phyloP scores from a whole-genome alignment of 805 yeast genomes.

The Metschnikowia anglica region DNA sequence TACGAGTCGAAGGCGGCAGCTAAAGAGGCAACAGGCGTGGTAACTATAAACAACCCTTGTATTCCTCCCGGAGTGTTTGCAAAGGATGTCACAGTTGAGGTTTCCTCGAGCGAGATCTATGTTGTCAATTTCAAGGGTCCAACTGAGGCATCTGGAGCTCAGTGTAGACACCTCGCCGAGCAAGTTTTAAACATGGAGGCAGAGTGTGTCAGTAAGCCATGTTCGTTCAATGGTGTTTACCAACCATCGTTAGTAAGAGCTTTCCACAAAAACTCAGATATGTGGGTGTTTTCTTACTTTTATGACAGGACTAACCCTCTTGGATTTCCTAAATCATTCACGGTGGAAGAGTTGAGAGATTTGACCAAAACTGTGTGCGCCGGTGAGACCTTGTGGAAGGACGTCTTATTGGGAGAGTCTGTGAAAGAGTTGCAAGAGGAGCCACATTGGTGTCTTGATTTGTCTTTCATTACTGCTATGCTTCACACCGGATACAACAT shows the following conservation, averaged over 20 bases:
- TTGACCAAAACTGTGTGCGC: slow-evolving; percentile 82
- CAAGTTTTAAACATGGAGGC: slow-evolving; percentile 77
- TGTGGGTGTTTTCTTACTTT: slow-evolving; percentile 90
- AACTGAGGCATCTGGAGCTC: slow-evolving; percentile 61
- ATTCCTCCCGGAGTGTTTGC: slow-evolving; percentile 73
- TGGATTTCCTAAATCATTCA: slow-evolving; percentile 91
- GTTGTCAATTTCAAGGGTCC: slow-evolving; percentile 68
- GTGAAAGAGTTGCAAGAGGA: slow-evolving; percentile 65
- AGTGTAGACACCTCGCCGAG: slow-evolving; percentile 86
- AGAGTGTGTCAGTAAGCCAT: slow-evolving; percentile 72
- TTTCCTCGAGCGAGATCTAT: slow-evolving; percentile 45
- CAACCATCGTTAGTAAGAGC: slow-evolving; percentile 87
- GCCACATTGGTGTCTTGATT: slow-evolving; percentile 93
- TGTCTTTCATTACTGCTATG: slow-evolving; percentile 85
- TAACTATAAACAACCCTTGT: slow-evolving; percentile 74
- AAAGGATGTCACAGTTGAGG: slow-evolving; percentile 58
- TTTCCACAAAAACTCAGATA: slow-evolving; percentile 69
- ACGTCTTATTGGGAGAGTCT: slow-evolving; percentile 63
- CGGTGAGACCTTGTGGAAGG: slow-evolving; percentile 78
- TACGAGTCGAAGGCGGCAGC: slow-evolving; percentile 30
- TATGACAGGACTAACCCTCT: slow-evolving; percentile 92
- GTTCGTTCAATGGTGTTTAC: slow-evolving; percentile 96
- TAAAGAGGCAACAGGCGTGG: slow-evolving; percentile 40
- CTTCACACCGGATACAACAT: slow-evolving; percentile 97
- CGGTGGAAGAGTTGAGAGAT: slow-evolving; percentile 78